phyloP scores from a whole-genome alignment of 2,329 filamentous ascomycete genomes.

The Cladobotryum protrusum region DNA sequence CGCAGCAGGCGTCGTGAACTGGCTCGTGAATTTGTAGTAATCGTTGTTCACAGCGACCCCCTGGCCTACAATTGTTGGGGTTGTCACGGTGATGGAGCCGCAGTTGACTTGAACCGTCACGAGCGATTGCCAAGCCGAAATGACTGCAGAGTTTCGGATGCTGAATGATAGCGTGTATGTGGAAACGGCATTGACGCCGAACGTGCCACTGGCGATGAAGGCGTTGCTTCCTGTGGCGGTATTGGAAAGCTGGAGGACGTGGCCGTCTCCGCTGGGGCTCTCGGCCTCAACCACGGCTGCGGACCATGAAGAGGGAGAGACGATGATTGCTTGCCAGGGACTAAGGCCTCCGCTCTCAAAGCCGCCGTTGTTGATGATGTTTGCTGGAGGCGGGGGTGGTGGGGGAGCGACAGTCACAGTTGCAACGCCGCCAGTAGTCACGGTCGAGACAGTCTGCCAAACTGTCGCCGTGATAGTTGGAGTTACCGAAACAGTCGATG shows the following conservation, averaged over 20 bases:
- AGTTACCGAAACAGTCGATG: not conserved
- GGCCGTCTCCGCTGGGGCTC: not conserved
- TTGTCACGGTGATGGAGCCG: too few species aligned
- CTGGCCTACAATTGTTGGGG: too few species aligned
- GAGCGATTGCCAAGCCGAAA: too few species aligned
- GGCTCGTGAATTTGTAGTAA: too few species aligned
- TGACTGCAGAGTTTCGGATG: not conserved
- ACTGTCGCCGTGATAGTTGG: not conserved
- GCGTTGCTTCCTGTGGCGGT: not conserved
- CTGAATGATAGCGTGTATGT: not conserved
- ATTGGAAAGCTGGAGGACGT: not conserved
- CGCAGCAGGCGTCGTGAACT: too few species aligned
- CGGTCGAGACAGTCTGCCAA: conserved; percentile 3
- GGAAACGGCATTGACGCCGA: not conserved
- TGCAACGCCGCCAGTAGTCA: not conserved
- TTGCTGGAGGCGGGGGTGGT: conserved; percentile 1
- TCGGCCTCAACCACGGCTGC: not conserved
- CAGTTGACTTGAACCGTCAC: too few species aligned
- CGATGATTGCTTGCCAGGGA: not conserved
- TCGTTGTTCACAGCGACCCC: too few species aligned
- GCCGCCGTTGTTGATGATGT: conserved; percentile 5
- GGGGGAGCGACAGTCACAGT: conserved; percentile 2
- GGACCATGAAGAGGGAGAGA: not conserved
- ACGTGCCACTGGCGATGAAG: not conserved
- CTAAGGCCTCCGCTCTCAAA: not conserved